These are phyloP conservation scores for Flueggea neowawraea DNA, from an alignment of 441 rosid genomes.

Conservation along the genomic window DNA sequence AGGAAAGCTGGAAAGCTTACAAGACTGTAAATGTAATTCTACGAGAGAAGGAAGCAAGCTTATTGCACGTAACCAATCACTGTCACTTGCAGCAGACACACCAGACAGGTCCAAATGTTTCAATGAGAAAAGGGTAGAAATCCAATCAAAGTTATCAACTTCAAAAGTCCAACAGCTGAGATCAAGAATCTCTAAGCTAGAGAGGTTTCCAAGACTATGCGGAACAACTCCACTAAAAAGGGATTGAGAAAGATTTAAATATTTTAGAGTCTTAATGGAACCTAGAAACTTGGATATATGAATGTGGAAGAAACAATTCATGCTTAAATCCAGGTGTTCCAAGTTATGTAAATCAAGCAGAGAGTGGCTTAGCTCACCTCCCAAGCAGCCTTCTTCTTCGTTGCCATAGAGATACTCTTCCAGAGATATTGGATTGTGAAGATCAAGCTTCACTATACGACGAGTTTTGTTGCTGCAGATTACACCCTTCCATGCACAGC, in stretches of 20 bases:
- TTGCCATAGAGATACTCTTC: neutral
- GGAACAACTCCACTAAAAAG: conserved; percentile 5
- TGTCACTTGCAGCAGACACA: no score
- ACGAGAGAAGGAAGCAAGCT: conserved; percentile 24
- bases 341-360: conserved; percentile 1
- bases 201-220: conserved; percentile 4
- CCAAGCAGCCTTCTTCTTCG: neutral
- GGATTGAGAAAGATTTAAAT: conserved; percentile 1
- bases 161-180: neutral
- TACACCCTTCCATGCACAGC: conserved; percentile 8
- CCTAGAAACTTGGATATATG: neutral
- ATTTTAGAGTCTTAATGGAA: neutral
- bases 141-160: no score
- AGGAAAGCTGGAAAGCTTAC: conserved; percentile 7
- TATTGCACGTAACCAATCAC: neutral
- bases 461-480: neutral
- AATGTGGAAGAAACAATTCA: neutral
- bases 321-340: conserved; percentile 1
- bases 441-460: conserved; percentile 4
- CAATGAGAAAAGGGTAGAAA: no score
- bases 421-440: neutral
- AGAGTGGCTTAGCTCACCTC: conserved; percentile 1
- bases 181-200: neutral
- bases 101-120: no score
- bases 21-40: conserved; percentile 6